Evolutionary conservation across 345 rosid genomes (phyloP), one percentile per base, ranked within the genome.

Genomic region (Gossypium turneri): DNA sequence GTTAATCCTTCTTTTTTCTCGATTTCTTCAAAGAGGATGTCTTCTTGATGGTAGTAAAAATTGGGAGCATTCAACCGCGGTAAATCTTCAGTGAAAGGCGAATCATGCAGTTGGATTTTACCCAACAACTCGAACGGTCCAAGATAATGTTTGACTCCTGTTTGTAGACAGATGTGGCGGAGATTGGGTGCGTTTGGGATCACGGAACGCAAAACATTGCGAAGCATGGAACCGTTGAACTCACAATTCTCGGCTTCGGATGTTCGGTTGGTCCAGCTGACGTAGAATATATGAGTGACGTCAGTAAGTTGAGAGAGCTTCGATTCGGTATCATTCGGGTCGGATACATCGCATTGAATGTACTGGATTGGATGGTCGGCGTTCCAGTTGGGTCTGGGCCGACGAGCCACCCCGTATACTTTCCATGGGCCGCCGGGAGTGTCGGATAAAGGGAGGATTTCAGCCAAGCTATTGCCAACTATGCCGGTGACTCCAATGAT

Each of bases 351-450:
- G 74, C 98, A 95, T 80, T 91, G 98, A 79, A 95, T 82, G 85
- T 95, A 95, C 73, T 95, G 94, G 20, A 93, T 77, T 2, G 86
- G 90, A 69, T 86, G 88, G 50, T 95, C 94, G 1, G 88, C 82
- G 84, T 85, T 85, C 94, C 98, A 95, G 67, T 29, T 29, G 8
- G 97, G 98, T 0, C 86, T 91, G n/a, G 94, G 86, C 51, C 98
- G 92, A 13, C 97, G 85, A 22, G 98, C 98, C 7, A 93, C 95
- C 43, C 97, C 97, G 82, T 94, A 92, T 15, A 91, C 93, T 77
- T 92, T 94, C 99, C 99, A 93, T 0, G 97, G 98, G 56, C 96
- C 98, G 11, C 94, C 94, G 0, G 97, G 98, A 0, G 98, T 93
- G 60, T 93, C 98, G 52, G 94, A 77, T 15, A 88, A 90, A 0